Base-by-base conservation (phyloP, 1,284 basidiomycete genomes). In the Xerocomus amazonicus region DNA sequence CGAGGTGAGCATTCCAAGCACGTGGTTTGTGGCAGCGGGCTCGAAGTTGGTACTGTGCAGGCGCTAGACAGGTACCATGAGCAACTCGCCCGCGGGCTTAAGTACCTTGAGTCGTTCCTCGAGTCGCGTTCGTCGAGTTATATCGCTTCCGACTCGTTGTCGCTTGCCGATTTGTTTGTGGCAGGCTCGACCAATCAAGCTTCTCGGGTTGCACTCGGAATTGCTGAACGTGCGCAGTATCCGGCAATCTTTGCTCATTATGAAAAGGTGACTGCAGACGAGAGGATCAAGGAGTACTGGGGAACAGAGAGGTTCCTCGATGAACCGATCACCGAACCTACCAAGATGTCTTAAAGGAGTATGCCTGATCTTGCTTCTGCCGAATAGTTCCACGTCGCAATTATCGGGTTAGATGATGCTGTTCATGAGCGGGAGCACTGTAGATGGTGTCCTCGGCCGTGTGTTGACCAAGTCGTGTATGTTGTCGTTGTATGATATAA, bases 151-250 rank as follows among this genome's bases (percentile, higher is more conserved):
- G 77, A 84, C 67, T 75, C 76, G 47, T 69, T 84, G 65, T 79
- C 82, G 40, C 68, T 83, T 38, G 82, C 80, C 48, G 84, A 86
- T 62, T 65, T 85, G 60, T 66, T 73, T 49, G 50, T 81, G 51
- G 78, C 69, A 32, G 63, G 76, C 33, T 58, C 68, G 48, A 61
- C 76, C 37, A 56, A 54, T 51, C 50, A 56, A 56, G 51, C 59
- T 13, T 57, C 65, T 35, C 48, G 37, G 9, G 49, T 62, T 47
- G 45, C 71, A 47, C 62, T 77, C 43, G 79, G 76, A 58, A 64
- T 69, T 39, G 56, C 66, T 27, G 58, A 66, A 46, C 70, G 77
- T 35, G 52, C 48, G 7, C 64, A 64, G 50, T 69, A 71, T 66
- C 74, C 80, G 56, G 77, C 81, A 70, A 55, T 73, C 13, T 68